These are phyloP conservation scores for Erodium texanum DNA, from an alignment of 441 rosid species.

Conservation along the genomic window DNA sequence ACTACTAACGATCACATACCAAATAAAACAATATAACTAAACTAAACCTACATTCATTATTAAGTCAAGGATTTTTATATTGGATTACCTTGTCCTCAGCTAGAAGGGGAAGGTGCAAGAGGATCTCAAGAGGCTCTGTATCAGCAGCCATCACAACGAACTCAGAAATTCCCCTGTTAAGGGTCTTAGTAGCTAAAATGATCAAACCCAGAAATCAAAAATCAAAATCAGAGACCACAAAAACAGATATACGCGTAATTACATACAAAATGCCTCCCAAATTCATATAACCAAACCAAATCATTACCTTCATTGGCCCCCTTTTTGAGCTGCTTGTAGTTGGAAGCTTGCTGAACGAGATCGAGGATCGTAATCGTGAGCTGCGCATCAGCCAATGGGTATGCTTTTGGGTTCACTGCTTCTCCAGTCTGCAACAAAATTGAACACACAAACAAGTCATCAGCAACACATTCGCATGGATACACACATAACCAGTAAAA, in stretches of 20 bases:
- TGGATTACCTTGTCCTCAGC: constrained; percentile 76
- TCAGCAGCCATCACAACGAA: constrained; percentile 92
- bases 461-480: neutral
- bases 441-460: neutral
- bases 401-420: constrained; percentile 77
- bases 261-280: neutral
- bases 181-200: constrained; percentile 71
- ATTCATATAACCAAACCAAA: neutral
- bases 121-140: constrained; percentile 84
- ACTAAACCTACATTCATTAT: neutral
- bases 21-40: neutral
- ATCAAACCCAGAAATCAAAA: neutral
- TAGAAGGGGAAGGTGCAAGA: constrained; percentile 76
- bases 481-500: neutral
- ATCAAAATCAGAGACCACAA: neutral
- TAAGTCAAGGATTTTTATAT: neutral
- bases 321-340: constrained; percentile 91
- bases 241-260: neutral
- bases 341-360: constrained; percentile 89
- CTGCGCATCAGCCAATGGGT: constrained; percentile 82
- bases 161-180: constrained; percentile 87
- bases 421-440: constrained; percentile 51
- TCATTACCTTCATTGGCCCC: constrained; percentile 87
- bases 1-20: neutral
- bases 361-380: constrained; percentile 65